Percentiles rank a stretch among this genome's conserved stretches.
Evolutionary conservation across 1,284 basidiomycete species (phyloP).

Genomic region (Naganishia cerealis): DNA sequence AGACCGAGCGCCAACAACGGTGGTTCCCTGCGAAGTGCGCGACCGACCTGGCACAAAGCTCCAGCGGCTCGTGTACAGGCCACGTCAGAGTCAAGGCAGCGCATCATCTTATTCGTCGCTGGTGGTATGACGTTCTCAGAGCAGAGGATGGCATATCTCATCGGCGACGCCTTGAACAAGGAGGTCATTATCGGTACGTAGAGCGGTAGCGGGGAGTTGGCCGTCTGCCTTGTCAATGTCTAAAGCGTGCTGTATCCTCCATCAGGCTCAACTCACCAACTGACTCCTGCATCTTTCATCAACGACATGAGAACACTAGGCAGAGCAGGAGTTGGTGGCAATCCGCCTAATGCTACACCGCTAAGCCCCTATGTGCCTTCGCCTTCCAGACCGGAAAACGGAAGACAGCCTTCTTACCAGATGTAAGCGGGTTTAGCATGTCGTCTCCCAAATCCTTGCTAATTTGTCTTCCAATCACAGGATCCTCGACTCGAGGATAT

Average conservation of each 20-base stretch:
- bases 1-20: conserved; percentile 41
- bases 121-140: conserved; percentile 97
- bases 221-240: neutral
- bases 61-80: conserved; percentile 56
- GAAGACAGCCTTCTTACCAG: conserved; percentile 58
- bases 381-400: conserved; percentile 21
- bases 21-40: conserved; percentile 73
- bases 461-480: conserved; percentile 31
- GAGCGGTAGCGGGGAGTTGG: conserved; percentile 10
- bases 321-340: conserved; percentile 68
- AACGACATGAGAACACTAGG: conserved; percentile 81
- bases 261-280: conserved; percentile 81
- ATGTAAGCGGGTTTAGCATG: conserved; percentile 44
- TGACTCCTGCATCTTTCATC: conserved; percentile 80
- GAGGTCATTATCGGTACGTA: conserved; percentile 84
- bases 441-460: conserved; percentile 12
- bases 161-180: conserved; percentile 72
- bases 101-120: conserved; percentile 87
- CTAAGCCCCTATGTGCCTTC: conserved; percentile 49
- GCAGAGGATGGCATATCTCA: conserved; percentile 80
- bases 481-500: conserved; percentile 51
- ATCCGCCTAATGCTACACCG: conserved; percentile 68
- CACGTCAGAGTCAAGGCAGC: conserved; percentile 62
- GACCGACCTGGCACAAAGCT: conserved; percentile 74
- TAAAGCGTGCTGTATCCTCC: neutral